Evolutionary conservation across 129 eudicot genomes (phyloP).

Genomic region (Solidago caesia): DNA sequence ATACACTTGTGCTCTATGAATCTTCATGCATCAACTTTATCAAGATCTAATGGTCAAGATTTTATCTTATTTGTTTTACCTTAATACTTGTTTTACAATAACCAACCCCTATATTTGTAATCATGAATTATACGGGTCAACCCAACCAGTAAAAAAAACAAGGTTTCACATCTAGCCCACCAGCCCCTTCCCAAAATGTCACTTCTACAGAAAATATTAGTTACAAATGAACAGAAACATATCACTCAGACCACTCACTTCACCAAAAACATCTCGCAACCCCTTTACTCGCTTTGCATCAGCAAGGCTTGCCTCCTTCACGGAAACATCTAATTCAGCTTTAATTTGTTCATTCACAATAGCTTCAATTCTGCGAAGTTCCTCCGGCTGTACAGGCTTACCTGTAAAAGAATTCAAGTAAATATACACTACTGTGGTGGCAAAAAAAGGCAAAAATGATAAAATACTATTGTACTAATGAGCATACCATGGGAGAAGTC

Average conservation of each 20-base stretch:
- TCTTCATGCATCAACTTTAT: too few relatives aligned
- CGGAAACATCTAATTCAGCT: constrained; percentile 76
- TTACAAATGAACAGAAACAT: not conserved
- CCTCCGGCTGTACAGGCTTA: constrained; percentile 88
- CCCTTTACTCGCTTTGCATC: constrained; percentile 85
- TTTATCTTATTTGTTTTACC: too few relatives aligned
- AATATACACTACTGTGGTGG: not conserved
- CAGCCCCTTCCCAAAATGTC: not conserved
- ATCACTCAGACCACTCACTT: constrained; percentile 42
- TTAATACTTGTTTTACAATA: too few relatives aligned
- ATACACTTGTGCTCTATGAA: too few relatives aligned
- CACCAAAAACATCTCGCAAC: constrained; percentile 95
- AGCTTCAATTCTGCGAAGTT: constrained; percentile 65
- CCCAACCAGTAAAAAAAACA: not conserved
- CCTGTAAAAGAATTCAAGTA: constrained; percentile 43
- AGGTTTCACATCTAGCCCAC: not conserved
- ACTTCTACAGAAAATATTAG: not conserved
- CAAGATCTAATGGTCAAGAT: too few relatives aligned
- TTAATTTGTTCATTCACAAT: constrained; percentile 91
- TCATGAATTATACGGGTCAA: too few relatives aligned
- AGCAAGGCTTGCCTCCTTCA: constrained; percentile 78
- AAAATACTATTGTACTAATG: not conserved
- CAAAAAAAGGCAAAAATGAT: not conserved
- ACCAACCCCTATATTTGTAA: too few relatives aligned
- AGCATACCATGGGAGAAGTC: constrained; percentile 91